A percentile compares a stretch with the other conserved stretches of the same genome.
Evolutionary conservation across 306 rosid species (phyloP).

Genomic region (Fagus crenata): DNA sequence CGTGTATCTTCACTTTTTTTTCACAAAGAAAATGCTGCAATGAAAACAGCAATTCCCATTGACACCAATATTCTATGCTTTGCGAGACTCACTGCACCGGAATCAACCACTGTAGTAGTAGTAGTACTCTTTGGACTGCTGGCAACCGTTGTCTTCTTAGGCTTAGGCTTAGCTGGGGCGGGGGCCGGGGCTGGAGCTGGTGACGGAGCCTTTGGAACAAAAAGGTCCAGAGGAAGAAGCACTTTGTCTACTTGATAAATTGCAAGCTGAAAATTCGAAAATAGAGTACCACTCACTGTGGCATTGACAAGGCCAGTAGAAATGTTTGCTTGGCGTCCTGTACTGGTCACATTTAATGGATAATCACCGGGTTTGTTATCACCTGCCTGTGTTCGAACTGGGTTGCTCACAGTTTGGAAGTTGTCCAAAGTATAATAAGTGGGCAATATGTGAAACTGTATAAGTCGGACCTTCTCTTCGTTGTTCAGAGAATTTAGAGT

Average conservation of each 20-base stretch:
- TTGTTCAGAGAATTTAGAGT: constrained; percentile 56
- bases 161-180: constrained; percentile 8
- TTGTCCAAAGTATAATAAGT: constrained; percentile 42
- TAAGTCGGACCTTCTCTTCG: constrained; percentile 55
- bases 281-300: constrained; percentile 54
- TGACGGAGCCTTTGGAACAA: constrained; percentile 47
- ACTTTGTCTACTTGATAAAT: constrained; percentile 62
- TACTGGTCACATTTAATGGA: constrained; percentile 60
- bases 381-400: constrained; percentile 69
- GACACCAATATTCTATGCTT: constrained; percentile 20
- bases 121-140: not conserved
- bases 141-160: constrained; percentile 14
- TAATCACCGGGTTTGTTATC: constrained; percentile 43
- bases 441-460: constrained; percentile 61
- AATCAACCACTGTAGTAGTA: constrained; percentile 25
- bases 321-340: constrained; percentile 54
- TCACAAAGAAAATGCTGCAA: constrained; percentile 27
- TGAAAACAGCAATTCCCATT: constrained; percentile 27
- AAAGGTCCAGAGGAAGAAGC: constrained; percentile 64
- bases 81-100: constrained; percentile 32
- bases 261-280: constrained; percentile 52
- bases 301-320: constrained; percentile 74
- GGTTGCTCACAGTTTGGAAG: constrained; percentile 72
- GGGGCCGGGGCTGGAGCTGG: constrained; percentile 37
- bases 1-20: constrained; percentile 1